Conservation (phyloP, 257 asterid species). For the Parsonsia alboflavescens region DNA sequence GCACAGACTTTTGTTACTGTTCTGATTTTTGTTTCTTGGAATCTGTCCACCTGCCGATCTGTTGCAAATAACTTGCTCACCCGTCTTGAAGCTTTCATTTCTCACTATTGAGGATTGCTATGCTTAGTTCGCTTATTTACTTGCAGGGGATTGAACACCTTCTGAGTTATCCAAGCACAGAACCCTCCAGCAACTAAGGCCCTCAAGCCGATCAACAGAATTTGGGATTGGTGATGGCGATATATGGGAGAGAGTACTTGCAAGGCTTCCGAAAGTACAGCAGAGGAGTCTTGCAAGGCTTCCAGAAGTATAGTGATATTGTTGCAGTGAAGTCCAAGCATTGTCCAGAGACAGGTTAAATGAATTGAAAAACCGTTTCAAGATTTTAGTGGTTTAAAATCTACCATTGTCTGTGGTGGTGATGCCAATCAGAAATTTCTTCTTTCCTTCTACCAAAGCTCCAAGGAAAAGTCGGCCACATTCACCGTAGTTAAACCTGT, state of each 20-base stretch:
- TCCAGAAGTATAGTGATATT: neutral
- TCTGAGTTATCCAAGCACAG: neutral
- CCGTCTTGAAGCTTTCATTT: neutral
- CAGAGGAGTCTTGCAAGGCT: too few species aligned
- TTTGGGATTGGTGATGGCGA: neutral
- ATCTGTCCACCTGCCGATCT: neutral
- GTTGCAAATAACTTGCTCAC: neutral
- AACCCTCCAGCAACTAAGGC: neutral
- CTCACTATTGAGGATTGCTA: neutral
- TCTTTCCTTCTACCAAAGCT: neutral
- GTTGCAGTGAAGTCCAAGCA: neutral
- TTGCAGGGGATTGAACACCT: neutral
- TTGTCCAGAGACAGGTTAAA: neutral
- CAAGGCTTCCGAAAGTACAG: neutral
- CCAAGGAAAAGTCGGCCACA: neutral
- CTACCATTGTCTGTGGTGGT: neutral
- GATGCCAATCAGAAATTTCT: neutral
- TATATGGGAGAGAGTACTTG: neutral
- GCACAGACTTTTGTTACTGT: neutral
- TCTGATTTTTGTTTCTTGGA: neutral
- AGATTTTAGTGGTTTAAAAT: neutral
- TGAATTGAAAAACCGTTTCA: neutral
- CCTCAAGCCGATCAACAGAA: neutral
- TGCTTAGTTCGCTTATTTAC: neutral
- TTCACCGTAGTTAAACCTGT: neutral